Conservation (phyloP, 495 filamentous ascomycete species). For the Tricharina praecox region DNA sequence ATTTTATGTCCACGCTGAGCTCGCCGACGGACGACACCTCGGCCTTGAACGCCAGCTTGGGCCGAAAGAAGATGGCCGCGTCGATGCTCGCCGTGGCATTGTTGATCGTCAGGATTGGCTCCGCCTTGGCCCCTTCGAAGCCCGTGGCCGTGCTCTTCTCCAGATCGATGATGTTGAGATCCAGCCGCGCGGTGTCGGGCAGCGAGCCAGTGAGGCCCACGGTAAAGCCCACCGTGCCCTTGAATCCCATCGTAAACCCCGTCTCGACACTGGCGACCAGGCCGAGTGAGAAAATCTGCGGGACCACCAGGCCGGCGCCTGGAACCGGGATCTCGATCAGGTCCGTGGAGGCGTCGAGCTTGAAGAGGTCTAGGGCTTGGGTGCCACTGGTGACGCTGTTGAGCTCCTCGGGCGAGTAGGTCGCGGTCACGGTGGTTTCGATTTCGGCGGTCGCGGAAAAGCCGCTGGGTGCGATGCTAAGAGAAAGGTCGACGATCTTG, state of each 20-base stretch:
- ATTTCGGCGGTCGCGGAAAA: slow-evolving; percentile 25
- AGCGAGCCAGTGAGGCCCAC: slow-evolving; percentile 23
- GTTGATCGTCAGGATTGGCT: slow-evolving; percentile 23
- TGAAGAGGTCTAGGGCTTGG: neutral
- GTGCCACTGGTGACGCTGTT: neutral
- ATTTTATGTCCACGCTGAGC: neutral
- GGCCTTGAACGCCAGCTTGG: slow-evolving; percentile 26
- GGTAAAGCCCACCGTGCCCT: slow-evolving; percentile 22
- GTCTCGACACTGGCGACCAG: slow-evolving; percentile 11
- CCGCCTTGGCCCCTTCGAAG: slow-evolving; percentile 15
- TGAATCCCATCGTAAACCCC: neutral
- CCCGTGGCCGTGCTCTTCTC: slow-evolving; percentile 20
- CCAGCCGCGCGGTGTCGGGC: slow-evolving; percentile 24
- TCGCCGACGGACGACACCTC: slow-evolving; percentile 15
- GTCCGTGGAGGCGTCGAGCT: neutral
- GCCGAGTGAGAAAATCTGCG: slow-evolving; percentile 25
- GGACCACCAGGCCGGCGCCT: slow-evolving; percentile 15
- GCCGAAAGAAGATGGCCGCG: slow-evolving; percentile 25
- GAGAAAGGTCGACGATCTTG: slow-evolving; percentile 15
- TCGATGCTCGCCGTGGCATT: slow-evolving; percentile 14
- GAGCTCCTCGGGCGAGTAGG: neutral
- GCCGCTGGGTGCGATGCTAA: slow-evolving; percentile 19
- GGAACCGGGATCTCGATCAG: slow-evolving; percentile 19
- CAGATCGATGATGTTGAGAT: slow-evolving; percentile 14
- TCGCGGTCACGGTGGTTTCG: slow-evolving; percentile 14